Conservation (phyloP, 208 protist genomes). For the Trichomonas vaginalis region DNA sequence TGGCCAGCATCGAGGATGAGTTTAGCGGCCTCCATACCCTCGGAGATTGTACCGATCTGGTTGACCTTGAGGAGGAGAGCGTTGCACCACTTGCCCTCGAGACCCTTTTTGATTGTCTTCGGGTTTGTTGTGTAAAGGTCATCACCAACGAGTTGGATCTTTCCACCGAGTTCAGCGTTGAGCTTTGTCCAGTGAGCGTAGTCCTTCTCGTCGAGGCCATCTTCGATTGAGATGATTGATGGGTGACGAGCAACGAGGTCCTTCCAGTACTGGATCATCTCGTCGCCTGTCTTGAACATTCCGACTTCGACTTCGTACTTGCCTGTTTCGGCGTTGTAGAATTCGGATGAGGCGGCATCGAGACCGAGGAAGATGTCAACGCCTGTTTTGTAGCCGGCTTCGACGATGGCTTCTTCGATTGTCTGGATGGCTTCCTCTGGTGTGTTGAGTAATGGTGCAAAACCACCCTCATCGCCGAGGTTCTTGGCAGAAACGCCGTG, state of each 20-base stretch:
- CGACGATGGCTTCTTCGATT: slow-evolving; percentile 79
- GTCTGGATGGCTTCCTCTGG: slow-evolving; percentile 83
- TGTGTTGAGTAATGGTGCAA: slow-evolving; percentile 55
- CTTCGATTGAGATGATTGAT: slow-evolving; percentile 82
- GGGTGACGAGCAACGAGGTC: slow-evolving; percentile 26
- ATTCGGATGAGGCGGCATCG: slow-evolving; percentile 93
- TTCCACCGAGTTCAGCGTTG: background rate
- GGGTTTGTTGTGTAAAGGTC: slow-evolving; percentile 92
- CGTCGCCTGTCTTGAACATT: slow-evolving; percentile 8
- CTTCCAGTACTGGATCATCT: slow-evolving; percentile 30
- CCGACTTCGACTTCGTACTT: slow-evolving; percentile 68
- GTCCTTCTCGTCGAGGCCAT: slow-evolving; percentile 92
- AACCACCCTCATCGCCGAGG: slow-evolving; percentile 94
- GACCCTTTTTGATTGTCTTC: slow-evolving; percentile 70
- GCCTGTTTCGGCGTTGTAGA: slow-evolving; percentile 71
- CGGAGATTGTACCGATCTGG: slow-evolving; percentile 91
- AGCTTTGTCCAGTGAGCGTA: slow-evolving; percentile 29
- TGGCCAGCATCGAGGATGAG: slow-evolving; percentile 52
- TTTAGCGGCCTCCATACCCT: slow-evolving; percentile 77
- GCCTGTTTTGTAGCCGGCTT: slow-evolving; percentile 67
- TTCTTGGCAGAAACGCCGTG: slow-evolving; percentile 74
- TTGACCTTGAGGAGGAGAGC: slow-evolving; percentile 91
- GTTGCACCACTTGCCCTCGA: slow-evolving; percentile 71
- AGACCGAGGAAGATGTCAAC: slow-evolving; percentile 80
- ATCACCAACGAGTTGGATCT: slow-evolving; percentile 83